Evolutionary conservation across 108 stramenopile species (phyloP).

Genomic region (Pseudonitzschia delicatissima): DNA sequence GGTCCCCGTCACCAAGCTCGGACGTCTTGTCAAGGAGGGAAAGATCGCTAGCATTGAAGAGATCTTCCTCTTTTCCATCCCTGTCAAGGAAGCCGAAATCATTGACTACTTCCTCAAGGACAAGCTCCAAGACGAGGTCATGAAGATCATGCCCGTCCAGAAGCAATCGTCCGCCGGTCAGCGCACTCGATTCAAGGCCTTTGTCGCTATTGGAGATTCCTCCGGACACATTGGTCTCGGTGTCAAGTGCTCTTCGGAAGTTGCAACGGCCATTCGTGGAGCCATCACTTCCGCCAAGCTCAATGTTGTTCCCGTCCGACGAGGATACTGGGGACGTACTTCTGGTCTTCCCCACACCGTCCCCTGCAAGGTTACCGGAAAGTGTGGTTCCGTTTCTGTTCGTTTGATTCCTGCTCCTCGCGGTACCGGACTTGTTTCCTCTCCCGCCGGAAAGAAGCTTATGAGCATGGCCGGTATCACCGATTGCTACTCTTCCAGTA

Average conservation of each 20-base stretch:
- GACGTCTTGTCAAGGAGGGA: conserved; percentile 99
- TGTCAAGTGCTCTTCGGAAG: conserved; percentile 98
- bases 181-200: conserved; percentile 99
- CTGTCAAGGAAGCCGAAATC: conserved; percentile 99
- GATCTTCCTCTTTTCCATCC: conserved; percentile 99
- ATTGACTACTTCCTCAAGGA: conserved; percentile 97
- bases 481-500: conserved; percentile 91
- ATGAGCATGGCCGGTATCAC: conserved; percentile 98
- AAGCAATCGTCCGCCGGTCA: conserved; percentile 99
- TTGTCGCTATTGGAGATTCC: conserved; percentile 97
- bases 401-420: conserved; percentile 99
- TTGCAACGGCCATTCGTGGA: conserved; percentile 99
- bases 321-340: conserved; percentile 99
- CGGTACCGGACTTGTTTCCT: conserved; percentile 98
- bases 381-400: conserved; percentile 99
- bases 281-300: conserved; percentile 99
- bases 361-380: conserved; percentile 99
- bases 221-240: conserved; percentile 99
- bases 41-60: conserved; percentile 99
- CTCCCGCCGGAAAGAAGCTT: conserved; percentile 98
- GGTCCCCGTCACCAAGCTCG: conserved; percentile 99
- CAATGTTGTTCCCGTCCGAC: conserved; percentile 96
- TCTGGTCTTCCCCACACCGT: conserved; percentile 98
- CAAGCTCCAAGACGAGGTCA: conserved; percentile 99
- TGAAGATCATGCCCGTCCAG: conserved; percentile 99